These are phyloP conservation scores for Aspergillus novoparasiticus DNA, from an alignment of 2,329 filamentous ascomycete species.

Conservation along the genomic window DNA sequence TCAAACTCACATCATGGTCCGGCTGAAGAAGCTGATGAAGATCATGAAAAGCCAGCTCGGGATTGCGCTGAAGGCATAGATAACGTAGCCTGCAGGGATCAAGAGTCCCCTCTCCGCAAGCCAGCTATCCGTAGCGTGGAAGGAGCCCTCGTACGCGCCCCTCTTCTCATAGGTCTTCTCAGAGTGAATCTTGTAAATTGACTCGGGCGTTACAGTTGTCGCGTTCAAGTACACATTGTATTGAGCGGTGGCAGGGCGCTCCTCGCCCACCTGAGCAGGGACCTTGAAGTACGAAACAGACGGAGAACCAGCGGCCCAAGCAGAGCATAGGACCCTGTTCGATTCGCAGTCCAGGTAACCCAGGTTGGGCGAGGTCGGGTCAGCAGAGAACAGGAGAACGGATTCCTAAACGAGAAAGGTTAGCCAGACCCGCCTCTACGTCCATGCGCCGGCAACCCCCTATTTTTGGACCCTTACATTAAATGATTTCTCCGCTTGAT, in stretches of 20 bases:
- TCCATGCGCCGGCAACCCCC: slow-evolving; percentile 2
- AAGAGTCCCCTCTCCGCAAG: slow-evolving; percentile 57
- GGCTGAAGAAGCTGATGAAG: slow-evolving; percentile 61
- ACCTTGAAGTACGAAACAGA: slow-evolving; percentile 60
- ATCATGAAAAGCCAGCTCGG: slow-evolving; percentile 69
- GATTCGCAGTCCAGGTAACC: slow-evolving; percentile 62
- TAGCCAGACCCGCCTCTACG: slow-evolving; percentile 15
- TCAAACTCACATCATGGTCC: slow-evolving; percentile 61
- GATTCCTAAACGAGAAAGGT: slow-evolving; percentile 47
- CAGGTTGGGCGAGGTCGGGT: slow-evolving; percentile 58
- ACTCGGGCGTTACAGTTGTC: slow-evolving; percentile 58
- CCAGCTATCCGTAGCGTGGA: slow-evolving; percentile 63
- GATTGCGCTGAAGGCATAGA: slow-evolving; percentile 59
- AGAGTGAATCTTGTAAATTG: slow-evolving; percentile 59
- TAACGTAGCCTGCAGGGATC: slow-evolving; percentile 57
- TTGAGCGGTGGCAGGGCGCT: slow-evolving; percentile 55
- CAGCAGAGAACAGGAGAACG: slow-evolving; percentile 55
- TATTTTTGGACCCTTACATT: slow-evolving; percentile 40
- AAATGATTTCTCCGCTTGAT: slow-evolving; percentile 55
- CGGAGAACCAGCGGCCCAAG: slow-evolving; percentile 61
- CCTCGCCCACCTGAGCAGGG: slow-evolving; percentile 57
- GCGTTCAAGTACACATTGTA: slow-evolving; percentile 59
- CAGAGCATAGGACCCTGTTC: slow-evolving; percentile 61
- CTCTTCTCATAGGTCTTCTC: slow-evolving; percentile 58
- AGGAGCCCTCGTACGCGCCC: slow-evolving; percentile 57